These are phyloP conservation scores for Cyclocybe cylindracea DNA, from an alignment of 768 basidiomycete genomes.

Conservation along the genomic window DNA sequence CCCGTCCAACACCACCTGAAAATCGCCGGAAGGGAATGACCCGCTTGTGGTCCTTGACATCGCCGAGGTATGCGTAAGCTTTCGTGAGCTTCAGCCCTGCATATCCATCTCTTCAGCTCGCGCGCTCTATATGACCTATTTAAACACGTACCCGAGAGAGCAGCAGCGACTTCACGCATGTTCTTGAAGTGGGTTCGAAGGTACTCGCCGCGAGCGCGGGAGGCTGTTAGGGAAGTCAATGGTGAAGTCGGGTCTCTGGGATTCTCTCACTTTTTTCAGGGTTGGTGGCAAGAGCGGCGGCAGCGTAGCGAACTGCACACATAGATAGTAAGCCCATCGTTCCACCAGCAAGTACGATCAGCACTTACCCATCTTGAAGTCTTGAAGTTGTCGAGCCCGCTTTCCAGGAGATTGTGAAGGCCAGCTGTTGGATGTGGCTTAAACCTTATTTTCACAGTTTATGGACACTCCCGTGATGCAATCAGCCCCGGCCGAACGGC, in stretches of 20 bases:
- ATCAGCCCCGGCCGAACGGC: too few relatives aligned
- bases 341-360: constrained; percentile 17
- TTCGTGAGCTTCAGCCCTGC: constrained; percentile 90
- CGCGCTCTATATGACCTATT: not conserved
- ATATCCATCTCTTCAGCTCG: not conserved
- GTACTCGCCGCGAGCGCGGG: constrained; percentile 94
- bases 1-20: constrained; percentile 92
- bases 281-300: constrained; percentile 83
- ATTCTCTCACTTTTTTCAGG: constrained; percentile 87
- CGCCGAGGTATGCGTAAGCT: constrained; percentile 91
- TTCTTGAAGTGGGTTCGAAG: constrained; percentile 99
- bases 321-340: constrained; percentile 18
- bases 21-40: constrained; percentile 96
- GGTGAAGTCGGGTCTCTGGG: constrained; percentile 4
- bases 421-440: constrained; percentile 37
- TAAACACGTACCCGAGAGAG: constrained; percentile 72
- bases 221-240: constrained; percentile 49
- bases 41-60: constrained; percentile 96
- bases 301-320: constrained; percentile 86
- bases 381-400: constrained; percentile 51
- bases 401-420: constrained; percentile 24
- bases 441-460: constrained; percentile 45
- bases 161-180: constrained; percentile 98
- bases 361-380: constrained; percentile 67
- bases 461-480: constrained; percentile 17